A percentile compares a stretch with the other conserved stretches of the same genome.
Evolutionary conservation across 148 eudicot genomes (phyloP).

Genomic region (Silene uniflora): DNA sequence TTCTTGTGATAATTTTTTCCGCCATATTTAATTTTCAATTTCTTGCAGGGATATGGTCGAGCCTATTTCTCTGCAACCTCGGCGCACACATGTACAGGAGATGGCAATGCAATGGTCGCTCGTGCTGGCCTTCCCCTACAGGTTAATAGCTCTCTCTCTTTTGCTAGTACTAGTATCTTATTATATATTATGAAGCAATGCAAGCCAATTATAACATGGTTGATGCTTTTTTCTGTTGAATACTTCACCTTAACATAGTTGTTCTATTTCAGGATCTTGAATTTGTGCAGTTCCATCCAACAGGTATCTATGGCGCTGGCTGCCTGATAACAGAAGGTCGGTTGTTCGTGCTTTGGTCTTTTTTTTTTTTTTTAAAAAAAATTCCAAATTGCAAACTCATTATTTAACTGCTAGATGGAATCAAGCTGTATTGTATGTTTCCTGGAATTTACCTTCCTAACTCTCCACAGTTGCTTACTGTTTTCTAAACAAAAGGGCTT

Average conservation of each 20-base stretch:
- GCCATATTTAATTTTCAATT: neutral
- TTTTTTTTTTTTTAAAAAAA: neutral
- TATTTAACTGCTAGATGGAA: neutral
- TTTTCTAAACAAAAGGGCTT: neutral
- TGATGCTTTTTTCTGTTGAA: neutral
- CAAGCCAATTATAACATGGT: slow-evolving; percentile 10
- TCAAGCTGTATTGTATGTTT: neutral
- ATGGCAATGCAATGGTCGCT: slow-evolving; percentile 98
- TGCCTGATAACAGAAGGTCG: slow-evolving; percentile 95
- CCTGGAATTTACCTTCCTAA: neutral
- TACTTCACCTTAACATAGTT: neutral
- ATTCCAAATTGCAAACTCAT: neutral
- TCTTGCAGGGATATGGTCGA: slow-evolving; percentile 84
- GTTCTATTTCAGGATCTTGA: slow-evolving; percentile 74
- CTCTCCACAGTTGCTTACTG: neutral
- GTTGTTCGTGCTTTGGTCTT: slow-evolving; percentile 8
- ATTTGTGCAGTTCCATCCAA: slow-evolving; percentile 98
- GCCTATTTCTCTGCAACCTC: slow-evolving; percentile 97
- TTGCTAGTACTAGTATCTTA: neutral
- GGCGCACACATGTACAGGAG: slow-evolving; percentile 98
- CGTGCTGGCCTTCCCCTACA: slow-evolving; percentile 94
- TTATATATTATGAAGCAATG: neutral
- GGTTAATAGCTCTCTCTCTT: slow-evolving; percentile 35
- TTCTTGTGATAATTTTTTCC: neutral
- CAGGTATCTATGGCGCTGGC: slow-evolving; percentile 98